Evolutionary conservation across 768 basidiomycete species (phyloP), one percentile per base, ranked within the genome.

Genomic region (Pleurotus pulmonarius): DNA sequence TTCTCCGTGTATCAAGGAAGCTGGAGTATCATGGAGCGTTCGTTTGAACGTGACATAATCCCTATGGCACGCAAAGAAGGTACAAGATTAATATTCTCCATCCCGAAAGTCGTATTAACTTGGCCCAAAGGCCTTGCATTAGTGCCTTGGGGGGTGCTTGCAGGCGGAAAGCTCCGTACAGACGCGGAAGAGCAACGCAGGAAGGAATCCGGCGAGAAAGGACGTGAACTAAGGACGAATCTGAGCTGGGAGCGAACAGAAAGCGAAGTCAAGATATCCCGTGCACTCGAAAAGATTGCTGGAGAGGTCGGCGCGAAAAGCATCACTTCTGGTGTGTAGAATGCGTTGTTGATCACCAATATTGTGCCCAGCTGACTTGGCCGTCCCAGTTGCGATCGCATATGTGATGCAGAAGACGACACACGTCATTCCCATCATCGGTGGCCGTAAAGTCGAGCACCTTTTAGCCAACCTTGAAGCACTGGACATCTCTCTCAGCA

Each of bases 11-110:
- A 83, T 63, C 82, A 80, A 67, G 82, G 78, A 3, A 57, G 53
- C 5, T 79, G 76, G 77, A 76, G 70, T 60, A 64, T 77, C 15
- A 64, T 78, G 56, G 60, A 71, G 4, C 73, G 83, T 39, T 75
- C 76, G 24, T 70, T 83, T 45, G 82, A 84, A 64, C 71, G 81
- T 6, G 82, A 83, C 1, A 78, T 83, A 54, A 76, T 83, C 52
- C 76, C 77, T 6, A 77, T 70, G 77, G 74, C 65, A 41, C 70
- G 67, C 60, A 69, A 55, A 44, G 74, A 65, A 75, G 80, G 67
- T 79, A 71, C 59, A 59, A 15, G 65, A 62, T 1, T 1, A 56
- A 76, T 47, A 59, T 57, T 40, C 18, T 70, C 44, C 71, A 67
- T 29, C 5, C 63, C 75, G 9, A 18, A 29, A 18, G 4, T 11